Evolutionary conservation across 164 flowering plant genomes (phyloP).

Genomic region (Akebia trifoliata): DNA sequence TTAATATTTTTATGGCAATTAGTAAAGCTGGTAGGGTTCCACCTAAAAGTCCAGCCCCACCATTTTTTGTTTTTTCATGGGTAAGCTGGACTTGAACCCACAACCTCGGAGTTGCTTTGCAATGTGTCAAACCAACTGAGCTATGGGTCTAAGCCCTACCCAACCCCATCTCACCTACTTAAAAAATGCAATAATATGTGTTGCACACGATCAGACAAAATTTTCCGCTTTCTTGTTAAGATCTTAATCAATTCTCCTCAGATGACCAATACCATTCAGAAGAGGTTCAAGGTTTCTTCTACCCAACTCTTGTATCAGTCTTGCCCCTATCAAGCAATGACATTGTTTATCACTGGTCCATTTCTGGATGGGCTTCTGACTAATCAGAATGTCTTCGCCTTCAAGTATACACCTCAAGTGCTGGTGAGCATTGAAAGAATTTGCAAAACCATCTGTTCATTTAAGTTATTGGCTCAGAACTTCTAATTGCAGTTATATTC

Average conservation of each 20-base stretch:
- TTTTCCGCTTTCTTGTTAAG: constrained; percentile 6
- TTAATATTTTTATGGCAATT: too few species aligned
- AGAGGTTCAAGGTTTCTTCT: constrained; percentile 89
- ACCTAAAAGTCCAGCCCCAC: too few species aligned
- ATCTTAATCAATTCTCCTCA: constrained; percentile 45
- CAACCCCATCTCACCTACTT: too few species aligned
- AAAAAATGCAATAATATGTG: too few species aligned
- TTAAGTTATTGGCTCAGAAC: not conserved
- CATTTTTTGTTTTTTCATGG: too few species aligned
- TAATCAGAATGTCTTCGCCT: constrained; percentile 74
- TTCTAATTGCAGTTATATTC: not conserved
- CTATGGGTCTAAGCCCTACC: too few species aligned
- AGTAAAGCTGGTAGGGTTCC: too few species aligned
- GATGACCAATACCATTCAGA: constrained; percentile 98
- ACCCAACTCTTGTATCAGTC: constrained; percentile 96
- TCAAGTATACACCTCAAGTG: constrained; percentile 83
- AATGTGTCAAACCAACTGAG: too few species aligned
- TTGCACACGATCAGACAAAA: too few species aligned
- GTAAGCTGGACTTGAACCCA: too few species aligned
- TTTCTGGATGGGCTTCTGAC: constrained; percentile 85
- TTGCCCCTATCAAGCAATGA: constrained; percentile 81
- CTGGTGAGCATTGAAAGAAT: constrained; percentile 50
- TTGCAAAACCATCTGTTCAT: not conserved
- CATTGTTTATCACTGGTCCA: constrained; percentile 74
- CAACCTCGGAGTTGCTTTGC: too few species aligned